These are phyloP conservation scores for Tetrahymena malaccensis DNA, from an alignment of 73 alveolate species.

Conservation along the genomic window DNA sequence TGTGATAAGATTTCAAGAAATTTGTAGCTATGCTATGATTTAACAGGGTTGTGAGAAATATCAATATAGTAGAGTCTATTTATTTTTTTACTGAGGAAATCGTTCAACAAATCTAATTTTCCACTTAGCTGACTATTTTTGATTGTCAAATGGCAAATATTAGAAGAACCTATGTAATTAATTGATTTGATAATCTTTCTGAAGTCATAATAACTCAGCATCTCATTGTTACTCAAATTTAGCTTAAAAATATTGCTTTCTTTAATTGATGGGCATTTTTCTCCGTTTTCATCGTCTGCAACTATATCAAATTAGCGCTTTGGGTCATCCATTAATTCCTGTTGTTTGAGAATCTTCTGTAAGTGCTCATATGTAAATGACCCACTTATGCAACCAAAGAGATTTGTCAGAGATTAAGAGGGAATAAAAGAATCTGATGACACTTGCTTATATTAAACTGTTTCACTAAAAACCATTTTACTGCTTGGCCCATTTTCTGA, in stretches of 20 bases:
- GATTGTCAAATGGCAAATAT: background rate
- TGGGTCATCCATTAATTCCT: background rate
- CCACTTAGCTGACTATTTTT: background rate
- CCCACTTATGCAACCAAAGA: background rate
- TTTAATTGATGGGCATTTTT: background rate
- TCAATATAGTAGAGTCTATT: background rate
- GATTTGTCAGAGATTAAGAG: background rate
- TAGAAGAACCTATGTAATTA: background rate
- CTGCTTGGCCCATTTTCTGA: background rate
- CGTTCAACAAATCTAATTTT: background rate
- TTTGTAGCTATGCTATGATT: background rate
- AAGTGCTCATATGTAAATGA: background rate
- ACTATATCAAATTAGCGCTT: background rate
- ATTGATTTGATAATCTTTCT: background rate
- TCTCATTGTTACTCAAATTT: background rate
- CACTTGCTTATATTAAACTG: background rate
- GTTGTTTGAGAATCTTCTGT: background rate
- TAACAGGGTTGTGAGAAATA: background rate
- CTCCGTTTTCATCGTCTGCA: background rate
- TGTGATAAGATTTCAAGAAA: background rate
- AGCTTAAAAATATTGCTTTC: background rate
- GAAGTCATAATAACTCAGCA: background rate
- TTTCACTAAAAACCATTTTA: background rate
- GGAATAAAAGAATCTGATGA: background rate
- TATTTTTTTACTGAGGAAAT: background rate